phyloP scores from a whole-genome alignment of 805 yeast species.

The Candida hungchunana region DNA sequence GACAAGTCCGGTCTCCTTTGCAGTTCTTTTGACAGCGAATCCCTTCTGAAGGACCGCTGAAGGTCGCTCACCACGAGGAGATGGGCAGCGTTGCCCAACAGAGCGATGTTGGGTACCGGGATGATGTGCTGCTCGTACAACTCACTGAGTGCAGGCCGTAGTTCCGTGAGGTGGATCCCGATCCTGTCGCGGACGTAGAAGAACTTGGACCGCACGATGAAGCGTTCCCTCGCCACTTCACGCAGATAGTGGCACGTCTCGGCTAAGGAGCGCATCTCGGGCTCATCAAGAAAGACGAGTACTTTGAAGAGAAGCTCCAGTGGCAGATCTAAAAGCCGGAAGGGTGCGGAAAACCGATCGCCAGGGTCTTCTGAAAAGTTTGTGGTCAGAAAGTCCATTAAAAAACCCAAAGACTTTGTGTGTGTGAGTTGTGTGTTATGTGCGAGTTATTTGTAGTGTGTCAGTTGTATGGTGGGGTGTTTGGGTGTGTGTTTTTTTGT shows the following conservation, averaged over 20 bases:
- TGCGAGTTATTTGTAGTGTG: too few species aligned
- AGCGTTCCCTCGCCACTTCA: slow-evolving; percentile 19
- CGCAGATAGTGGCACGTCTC: slow-evolving; percentile 19
- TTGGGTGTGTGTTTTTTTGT: too few species aligned
- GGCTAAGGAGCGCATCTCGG: slow-evolving; percentile 18
- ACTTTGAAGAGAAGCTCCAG: slow-evolving; percentile 23
- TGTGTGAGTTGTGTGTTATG: too few species aligned
- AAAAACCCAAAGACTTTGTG: too few species aligned
- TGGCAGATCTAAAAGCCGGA: slow-evolving; percentile 23
- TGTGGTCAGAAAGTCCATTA: slow-evolving; percentile 24
- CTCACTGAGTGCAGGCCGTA: slow-evolving; percentile 14
- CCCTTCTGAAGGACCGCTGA: slow-evolving; percentile 19
- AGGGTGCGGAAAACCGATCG: slow-evolving; percentile 13
- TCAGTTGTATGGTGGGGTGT: too few species aligned
- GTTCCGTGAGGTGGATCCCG: slow-evolving; percentile 15
- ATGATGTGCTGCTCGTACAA: slow-evolving; percentile 19
- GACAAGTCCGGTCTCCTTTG: slow-evolving; percentile 18
- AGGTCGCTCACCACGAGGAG: slow-evolving; percentile 5
- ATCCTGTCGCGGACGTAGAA: slow-evolving; percentile 18
- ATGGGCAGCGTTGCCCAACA: slow-evolving; percentile 8
- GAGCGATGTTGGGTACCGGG: slow-evolving; percentile 11
- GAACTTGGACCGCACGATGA: slow-evolving; percentile 20
- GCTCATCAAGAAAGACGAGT: slow-evolving; percentile 22
- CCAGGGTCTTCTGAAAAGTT: slow-evolving; percentile 17
- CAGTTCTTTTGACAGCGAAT: slow-evolving; percentile 17